Evolutionary conservation across 1,284 basidiomycete species (phyloP).

Genomic region (Ustilago crameri): DNA sequence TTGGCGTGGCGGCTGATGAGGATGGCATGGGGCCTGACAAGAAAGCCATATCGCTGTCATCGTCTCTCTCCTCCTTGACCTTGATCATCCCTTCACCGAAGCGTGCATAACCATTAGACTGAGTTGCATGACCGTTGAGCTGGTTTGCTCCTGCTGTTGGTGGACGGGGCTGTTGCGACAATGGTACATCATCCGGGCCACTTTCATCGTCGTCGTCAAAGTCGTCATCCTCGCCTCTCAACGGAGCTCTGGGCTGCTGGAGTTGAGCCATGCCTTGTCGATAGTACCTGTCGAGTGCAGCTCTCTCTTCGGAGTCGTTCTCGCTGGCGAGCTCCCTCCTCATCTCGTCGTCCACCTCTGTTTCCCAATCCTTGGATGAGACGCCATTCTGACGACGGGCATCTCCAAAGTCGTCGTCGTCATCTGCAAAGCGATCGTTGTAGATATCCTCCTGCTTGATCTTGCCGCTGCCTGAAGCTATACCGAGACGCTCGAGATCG

Average conservation of each 20-base stretch:
- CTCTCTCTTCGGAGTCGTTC: conserved; percentile 45
- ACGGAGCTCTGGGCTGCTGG: conserved; percentile 27
- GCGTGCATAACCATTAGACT: conserved; percentile 18
- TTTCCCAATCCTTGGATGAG: conserved; percentile 51
- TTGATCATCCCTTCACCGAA: conserved; percentile 28
- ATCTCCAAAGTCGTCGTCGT: conserved; percentile 53
- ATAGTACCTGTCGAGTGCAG: conserved; percentile 53
- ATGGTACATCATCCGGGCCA: conserved; percentile 43
- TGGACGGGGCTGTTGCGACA: conserved; percentile 24
- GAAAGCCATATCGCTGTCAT: conserved; percentile 41
- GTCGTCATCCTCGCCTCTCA: conserved; percentile 60
- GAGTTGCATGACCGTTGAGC: conserved; percentile 14
- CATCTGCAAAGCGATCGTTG: conserved; percentile 64
- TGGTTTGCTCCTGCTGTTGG: conserved; percentile 1
- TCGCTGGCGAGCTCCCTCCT: conserved; percentile 44
- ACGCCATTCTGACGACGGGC: conserved; percentile 27
- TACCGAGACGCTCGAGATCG: conserved; percentile 51
- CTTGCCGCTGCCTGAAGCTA: conserved; percentile 40
- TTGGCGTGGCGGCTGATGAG: conserved; percentile 7
- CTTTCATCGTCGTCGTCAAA: conserved; percentile 53
- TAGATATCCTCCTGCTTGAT: conserved; percentile 66
- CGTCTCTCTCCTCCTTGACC: conserved; percentile 49
- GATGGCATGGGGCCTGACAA: conserved; percentile 22
- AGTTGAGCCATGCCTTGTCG: conserved; percentile 52
- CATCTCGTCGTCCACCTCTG: conserved; percentile 56